Evolutionary conservation across 2,329 filamentous ascomycete species (phyloP), one percentile per base, ranked within the genome.

Genomic region (Ophiognomonia clavigignenti-juglandacearum): DNA sequence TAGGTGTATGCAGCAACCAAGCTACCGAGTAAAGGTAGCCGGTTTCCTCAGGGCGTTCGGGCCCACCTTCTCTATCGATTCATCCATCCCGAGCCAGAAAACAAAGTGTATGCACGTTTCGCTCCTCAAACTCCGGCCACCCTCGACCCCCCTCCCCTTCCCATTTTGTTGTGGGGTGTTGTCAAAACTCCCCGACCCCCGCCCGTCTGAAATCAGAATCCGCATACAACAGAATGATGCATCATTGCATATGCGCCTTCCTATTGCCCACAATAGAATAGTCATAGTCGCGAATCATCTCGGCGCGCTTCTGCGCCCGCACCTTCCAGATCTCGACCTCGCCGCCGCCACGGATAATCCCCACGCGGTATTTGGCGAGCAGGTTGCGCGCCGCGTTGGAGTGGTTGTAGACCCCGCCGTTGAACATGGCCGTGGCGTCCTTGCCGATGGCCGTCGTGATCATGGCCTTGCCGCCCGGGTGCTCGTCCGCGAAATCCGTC

Each of bases 251-350:
- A 26, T 26, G 35, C 35, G 23, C 35, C 18, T 37, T 37, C 11
- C 35, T 36, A 11, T 36, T 16, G 16, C 44, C 44, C 5, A 47
- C 44, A 16, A 47, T 47, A 4, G 44, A 47, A 19, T 47, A 47
- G 22, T 47, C 44, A 14, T 47, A 47, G 34, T 47, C 44, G 11
- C 44, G 44, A 23, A 47, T 47, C 44, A 47, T 36, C 38, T 47
- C 44, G 2, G 44, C 44, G 3, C 44, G 74, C 57, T 84, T 79
- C 18, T 14, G 13, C 18, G 35, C n/a, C 35, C 35, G 35, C 16
- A 22, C 18, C 79, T 93, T 93, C 88, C 88, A 95, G 68, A 93
- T 89, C 75, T 95, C 88, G 24, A 93, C 88, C 66, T 93, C 88
- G 64, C 86, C 89, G 35, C 88, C 88, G 54, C 88, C 88, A 42